Conservation (phyloP, 148 eudicot genomes). For the Dianthus caryophyllus region DNA sequence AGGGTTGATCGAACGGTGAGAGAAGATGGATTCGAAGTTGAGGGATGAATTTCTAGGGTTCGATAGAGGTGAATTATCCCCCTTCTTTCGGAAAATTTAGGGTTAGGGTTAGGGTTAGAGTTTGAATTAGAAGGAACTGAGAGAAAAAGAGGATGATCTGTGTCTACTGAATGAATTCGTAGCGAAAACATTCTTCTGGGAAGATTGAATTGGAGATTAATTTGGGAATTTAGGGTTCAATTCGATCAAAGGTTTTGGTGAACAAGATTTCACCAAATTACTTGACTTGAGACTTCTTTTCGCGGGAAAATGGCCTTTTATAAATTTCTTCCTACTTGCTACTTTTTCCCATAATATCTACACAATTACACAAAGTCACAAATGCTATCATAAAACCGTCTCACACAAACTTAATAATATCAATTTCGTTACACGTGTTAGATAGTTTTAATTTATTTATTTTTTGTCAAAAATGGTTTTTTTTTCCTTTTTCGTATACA, state of each 20-base stretch:
- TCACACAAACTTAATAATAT: too few relatives aligned
- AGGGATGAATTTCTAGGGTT: constrained; percentile 28
- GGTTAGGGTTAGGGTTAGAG: constrained; percentile 24
- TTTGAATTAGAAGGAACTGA: constrained; percentile 29
- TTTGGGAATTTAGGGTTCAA: neutral
- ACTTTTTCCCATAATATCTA: too few relatives aligned
- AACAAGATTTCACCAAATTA: too few relatives aligned
- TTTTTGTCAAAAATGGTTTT: too few relatives aligned
- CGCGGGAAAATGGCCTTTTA: neutral
- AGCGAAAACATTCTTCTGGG: constrained; percentile 48
- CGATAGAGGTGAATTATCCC: constrained; percentile 77
- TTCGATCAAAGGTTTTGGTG: neutral
- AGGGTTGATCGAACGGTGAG: constrained; percentile 37
- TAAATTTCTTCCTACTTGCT: too few relatives aligned
- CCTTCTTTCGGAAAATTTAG: constrained; percentile 44
- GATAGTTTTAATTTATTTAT: too few relatives aligned
- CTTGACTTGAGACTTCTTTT: neutral
- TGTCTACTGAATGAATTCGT: constrained; percentile 61
- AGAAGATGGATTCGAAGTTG: constrained; percentile 32
- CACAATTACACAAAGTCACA: too few relatives aligned
- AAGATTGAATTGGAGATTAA: neutral
- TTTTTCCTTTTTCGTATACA: too few relatives aligned
- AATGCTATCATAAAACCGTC: too few relatives aligned
- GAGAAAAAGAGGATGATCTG: constrained; percentile 42
- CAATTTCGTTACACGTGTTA: too few relatives aligned